Conservation (phyloP, 768 basidiomycete species). For the Boletus rubroflammeus region DNA sequence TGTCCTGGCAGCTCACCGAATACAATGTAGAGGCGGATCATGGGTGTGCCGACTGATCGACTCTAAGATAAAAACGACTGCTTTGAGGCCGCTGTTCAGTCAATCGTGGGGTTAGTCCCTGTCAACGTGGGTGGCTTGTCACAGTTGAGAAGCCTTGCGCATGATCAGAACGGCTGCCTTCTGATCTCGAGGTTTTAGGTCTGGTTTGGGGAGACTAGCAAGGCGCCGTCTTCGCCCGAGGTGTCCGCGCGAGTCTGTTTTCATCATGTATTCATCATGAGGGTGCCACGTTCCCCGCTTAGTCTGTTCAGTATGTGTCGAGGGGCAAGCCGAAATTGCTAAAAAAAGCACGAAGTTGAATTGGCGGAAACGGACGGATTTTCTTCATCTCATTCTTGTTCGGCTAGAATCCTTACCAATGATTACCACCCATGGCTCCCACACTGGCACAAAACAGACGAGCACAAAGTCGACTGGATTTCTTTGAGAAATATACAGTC, state of each 20-base stretch:
- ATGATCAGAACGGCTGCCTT: neutral
- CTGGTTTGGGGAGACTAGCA: neutral
- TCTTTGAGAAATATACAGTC: too few relatives aligned
- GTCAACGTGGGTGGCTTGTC: neutral
- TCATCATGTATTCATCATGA: neutral
- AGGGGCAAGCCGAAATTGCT: neutral
- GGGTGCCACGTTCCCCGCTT: neutral
- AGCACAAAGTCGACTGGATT: too few relatives aligned
- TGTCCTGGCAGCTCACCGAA: neutral
- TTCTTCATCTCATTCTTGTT: neutral
- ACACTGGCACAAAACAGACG: too few relatives aligned
- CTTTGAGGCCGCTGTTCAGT: neutral
- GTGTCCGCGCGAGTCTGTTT: neutral
- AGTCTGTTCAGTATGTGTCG: neutral
- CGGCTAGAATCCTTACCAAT: too few relatives aligned
- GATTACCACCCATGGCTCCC: too few relatives aligned
- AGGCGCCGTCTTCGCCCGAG: neutral
- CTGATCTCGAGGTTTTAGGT: neutral
- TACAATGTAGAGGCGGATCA: neutral
- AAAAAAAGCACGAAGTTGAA: neutral
- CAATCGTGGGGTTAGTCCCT: neutral
- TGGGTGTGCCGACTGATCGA: neutral
- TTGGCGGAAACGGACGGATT: neutral
- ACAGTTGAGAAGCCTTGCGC: neutral
- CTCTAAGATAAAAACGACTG: neutral